phyloP scores from a whole-genome alignment of 73 alveolate genomes.

The Blepharisma japonicum region DNA sequence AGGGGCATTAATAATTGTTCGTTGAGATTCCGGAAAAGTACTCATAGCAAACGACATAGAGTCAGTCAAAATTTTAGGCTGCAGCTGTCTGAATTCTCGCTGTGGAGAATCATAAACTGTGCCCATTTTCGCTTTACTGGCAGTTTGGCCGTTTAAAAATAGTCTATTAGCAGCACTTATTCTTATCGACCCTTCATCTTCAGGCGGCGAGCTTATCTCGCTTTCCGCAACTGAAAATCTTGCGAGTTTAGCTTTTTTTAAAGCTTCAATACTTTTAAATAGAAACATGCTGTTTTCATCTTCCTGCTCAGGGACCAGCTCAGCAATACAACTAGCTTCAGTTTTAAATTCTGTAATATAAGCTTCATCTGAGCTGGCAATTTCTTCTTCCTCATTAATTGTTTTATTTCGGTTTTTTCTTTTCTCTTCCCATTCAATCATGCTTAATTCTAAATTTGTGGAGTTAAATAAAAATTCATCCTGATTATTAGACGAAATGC shows the following conservation, averaged over 20 bases:
- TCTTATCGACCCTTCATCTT: neutral
- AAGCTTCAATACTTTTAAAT: neutral
- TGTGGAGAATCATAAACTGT: neutral
- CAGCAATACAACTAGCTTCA: neutral
- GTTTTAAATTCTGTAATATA: neutral
- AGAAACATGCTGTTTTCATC: constrained; percentile 12
- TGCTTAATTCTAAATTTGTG: neutral
- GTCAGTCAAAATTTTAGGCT: neutral
- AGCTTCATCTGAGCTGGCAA: neutral
- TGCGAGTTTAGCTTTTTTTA: neutral
- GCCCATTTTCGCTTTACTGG: neutral
- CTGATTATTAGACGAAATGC: too few species aligned
- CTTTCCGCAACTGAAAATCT: neutral
- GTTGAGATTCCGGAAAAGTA: neutral
- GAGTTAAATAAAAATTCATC: neutral
- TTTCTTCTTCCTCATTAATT: neutral
- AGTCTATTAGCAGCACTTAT: neutral
- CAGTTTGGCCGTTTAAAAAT: constrained; percentile 7
- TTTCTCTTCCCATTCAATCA: constrained; percentile 23
- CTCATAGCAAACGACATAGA: neutral
- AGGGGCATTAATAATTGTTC: neutral
- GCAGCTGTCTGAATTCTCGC: neutral
- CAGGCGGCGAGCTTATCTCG: neutral
- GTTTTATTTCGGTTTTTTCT: neutral
- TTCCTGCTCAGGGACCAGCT: constrained; percentile 8